Evolutionary conservation across 306 rosid genomes (phyloP).

Genomic region (Purshia tridentata): DNA sequence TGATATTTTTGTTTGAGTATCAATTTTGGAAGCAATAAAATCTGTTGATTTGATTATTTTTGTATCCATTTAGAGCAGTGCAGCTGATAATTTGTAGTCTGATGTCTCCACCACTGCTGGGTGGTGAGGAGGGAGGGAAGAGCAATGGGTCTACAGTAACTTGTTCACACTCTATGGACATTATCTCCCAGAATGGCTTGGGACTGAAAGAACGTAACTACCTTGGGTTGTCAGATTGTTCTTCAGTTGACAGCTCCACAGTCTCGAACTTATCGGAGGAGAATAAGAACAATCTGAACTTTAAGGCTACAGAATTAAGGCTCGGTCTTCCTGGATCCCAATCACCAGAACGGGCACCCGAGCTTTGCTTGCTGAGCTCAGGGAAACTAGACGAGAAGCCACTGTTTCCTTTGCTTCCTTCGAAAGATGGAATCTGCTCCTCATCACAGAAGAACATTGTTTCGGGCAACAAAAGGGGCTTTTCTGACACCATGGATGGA

Average conservation of each 20-base stretch:
- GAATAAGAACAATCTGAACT: slow-evolving; percentile 64
- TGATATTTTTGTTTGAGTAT: background rate
- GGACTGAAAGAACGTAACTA: slow-evolving; percentile 81
- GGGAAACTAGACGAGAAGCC: slow-evolving; percentile 74
- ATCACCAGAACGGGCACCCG: slow-evolving; percentile 67
- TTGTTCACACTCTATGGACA: slow-evolving; percentile 55
- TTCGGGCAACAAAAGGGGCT: slow-evolving; percentile 87
- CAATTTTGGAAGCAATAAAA: background rate
- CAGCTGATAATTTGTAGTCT: slow-evolving; percentile 31
- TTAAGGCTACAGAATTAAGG: slow-evolving; percentile 87
- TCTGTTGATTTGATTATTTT: slow-evolving; percentile 6
- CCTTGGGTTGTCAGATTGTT: slow-evolving; percentile 83
- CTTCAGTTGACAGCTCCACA: slow-evolving; percentile 83
- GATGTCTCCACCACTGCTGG: slow-evolving; percentile 76
- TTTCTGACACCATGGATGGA: slow-evolving; percentile 77
- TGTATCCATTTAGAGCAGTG: slow-evolving; percentile 18
- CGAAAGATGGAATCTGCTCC: slow-evolving; percentile 64
- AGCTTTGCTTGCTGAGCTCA: slow-evolving; percentile 40
- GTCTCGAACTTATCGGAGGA: slow-evolving; percentile 59
- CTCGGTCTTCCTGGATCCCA: slow-evolving; percentile 95
- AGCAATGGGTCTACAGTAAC: slow-evolving; percentile 45
- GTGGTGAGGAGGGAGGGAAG: slow-evolving; percentile 68
- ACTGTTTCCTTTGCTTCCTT: slow-evolving; percentile 78
- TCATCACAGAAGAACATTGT: slow-evolving; percentile 55
- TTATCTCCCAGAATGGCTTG: slow-evolving; percentile 53